Evolutionary conservation across 2,329 filamentous ascomycete genomes (phyloP), one percentile per base, ranked within the genome.

Genomic region (Aspergillus quadrilineatus): DNA sequence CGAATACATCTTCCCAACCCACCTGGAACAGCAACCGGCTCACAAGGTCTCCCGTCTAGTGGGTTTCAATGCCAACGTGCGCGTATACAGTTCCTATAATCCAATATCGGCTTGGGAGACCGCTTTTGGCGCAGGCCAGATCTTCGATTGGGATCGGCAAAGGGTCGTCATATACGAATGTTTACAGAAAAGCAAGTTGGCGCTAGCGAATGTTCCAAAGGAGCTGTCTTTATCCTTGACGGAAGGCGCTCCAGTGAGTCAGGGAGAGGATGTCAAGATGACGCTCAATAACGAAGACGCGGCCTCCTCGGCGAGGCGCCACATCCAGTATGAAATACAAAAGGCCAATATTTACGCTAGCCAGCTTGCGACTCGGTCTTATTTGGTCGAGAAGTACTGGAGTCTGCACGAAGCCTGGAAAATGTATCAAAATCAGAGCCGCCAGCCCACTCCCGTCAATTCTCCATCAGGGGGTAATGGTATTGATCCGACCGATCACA

Each of bases 261-360:
- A 41, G 10, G 22, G 22, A 22, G 49, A 51, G 49, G 56, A 41
- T 75, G 76, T n/a, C 73, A 82, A 54, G 75, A 80, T 61, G 84
- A 84, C 62, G 80, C 77, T 50, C 79, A 82, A 1, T 79, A 22
- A 82, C 0, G 62, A 66, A 37, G 67, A 68, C 14, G 60, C 64
- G 9, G 61, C 63, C 8, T 39, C 63, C 14, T 64, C 60, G 17
- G 64, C 69, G 49, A 67, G 67, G 29, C 71, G 70, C 9, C 62
- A 66, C 4, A 76, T 92, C 4, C 90, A 94, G 68, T 91, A 87
- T 63, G 92, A 96, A 73, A 94, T 96, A 30, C 91, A 96, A 70
- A 96, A 95, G 70, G 89, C 90, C 6, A 96, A 96, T 70, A 89
- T 96, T 39, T 91, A 93, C 68, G 85, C 87, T 2, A 93, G 88